phyloP scores from a whole-genome alignment of 106 monocot genomes.

The Dendrobium huoshanense region DNA sequence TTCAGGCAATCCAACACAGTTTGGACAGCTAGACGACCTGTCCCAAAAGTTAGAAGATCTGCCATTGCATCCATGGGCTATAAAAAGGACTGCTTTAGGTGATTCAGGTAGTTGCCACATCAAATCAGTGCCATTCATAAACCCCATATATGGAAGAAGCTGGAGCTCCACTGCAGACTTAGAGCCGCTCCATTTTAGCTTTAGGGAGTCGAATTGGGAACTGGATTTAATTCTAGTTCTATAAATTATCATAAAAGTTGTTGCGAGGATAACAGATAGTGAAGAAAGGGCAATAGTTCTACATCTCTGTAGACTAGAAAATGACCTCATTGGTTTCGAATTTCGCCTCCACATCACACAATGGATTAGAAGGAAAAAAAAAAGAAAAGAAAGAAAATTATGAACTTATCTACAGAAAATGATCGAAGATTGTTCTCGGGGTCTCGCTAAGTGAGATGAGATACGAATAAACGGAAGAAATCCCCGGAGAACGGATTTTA shows the following conservation, averaged over 20 bases:
- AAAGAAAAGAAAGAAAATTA: neutral
- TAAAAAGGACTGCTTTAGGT: slow-evolving; percentile 62
- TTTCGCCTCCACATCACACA: slow-evolving; percentile 14
- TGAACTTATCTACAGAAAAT: neutral
- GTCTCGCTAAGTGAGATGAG: neutral
- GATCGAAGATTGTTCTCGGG: too few relatives aligned
- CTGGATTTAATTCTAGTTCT: slow-evolving; percentile 15
- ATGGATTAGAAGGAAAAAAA: neutral
- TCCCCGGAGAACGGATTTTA: neutral
- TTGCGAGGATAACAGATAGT: slow-evolving; percentile 14
- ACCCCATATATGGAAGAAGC: slow-evolving; percentile 19
- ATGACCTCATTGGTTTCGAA: slow-evolving; percentile 5
- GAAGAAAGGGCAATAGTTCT: slow-evolving; percentile 5
- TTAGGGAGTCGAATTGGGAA: slow-evolving; percentile 1
- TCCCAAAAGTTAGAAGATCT: slow-evolving; percentile 81
- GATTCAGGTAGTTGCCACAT: slow-evolving; percentile 71
- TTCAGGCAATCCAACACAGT: slow-evolving; percentile 73
- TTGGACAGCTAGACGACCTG: slow-evolving; percentile 51
- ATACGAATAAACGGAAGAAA: neutral
- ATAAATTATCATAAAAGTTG: slow-evolving; percentile 3
- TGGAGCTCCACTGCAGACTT: slow-evolving; percentile 13
- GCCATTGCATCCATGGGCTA: slow-evolving; percentile 81
- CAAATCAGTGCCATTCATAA: slow-evolving; percentile 43
- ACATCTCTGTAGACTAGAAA: slow-evolving; percentile 12
- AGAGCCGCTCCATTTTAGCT: slow-evolving; percentile 18